phyloP scores from a whole-genome alignment of 2,329 filamentous ascomycete genomes.

The Colletotrichum simmondsii region DNA sequence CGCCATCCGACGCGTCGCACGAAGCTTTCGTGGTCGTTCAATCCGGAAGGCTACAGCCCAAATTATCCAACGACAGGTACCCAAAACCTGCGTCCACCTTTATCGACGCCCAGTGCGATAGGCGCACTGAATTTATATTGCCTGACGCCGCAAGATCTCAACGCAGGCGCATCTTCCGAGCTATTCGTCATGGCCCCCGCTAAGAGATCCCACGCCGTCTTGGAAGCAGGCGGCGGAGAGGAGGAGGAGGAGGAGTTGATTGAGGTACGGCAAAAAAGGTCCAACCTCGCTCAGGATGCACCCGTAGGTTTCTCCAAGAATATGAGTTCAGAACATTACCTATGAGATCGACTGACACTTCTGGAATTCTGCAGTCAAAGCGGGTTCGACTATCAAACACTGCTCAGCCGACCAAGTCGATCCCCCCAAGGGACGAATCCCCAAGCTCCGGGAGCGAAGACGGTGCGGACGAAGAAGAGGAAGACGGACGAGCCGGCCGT shows the following conservation, averaged over 20 bases:
- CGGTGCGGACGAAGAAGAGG: slow-evolving; percentile 42
- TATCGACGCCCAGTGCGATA: neutral
- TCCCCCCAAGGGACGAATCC: slow-evolving; percentile 28
- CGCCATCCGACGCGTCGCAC: neutral
- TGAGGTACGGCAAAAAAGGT: slow-evolving; percentile 53
- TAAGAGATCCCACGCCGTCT: slow-evolving; percentile 56
- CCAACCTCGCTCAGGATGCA: slow-evolving; percentile 50
- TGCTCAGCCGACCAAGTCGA: slow-evolving; percentile 31
- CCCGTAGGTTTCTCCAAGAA: slow-evolving; percentile 46
- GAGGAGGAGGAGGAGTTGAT: slow-evolving; percentile 44
- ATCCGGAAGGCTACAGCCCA: neutral
- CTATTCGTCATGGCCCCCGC: slow-evolving; percentile 41
- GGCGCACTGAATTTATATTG: neutral
- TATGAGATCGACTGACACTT: neutral
- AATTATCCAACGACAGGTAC: neutral
- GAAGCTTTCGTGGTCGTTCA: neutral
- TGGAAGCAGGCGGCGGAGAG: slow-evolving; percentile 38
- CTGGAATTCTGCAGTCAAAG: slow-evolving; percentile 41
- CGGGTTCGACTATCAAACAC: slow-evolving; percentile 46
- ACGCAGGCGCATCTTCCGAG: neutral
- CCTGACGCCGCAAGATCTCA: neutral
- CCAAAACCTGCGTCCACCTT: neutral
- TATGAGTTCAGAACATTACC: neutral
- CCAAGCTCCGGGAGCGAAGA: slow-evolving; percentile 41
- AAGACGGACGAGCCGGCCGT: slow-evolving; percentile 39